Evolutionary conservation across 441 rosid genomes (phyloP).

Genomic region (Syzygium malaccense): DNA sequence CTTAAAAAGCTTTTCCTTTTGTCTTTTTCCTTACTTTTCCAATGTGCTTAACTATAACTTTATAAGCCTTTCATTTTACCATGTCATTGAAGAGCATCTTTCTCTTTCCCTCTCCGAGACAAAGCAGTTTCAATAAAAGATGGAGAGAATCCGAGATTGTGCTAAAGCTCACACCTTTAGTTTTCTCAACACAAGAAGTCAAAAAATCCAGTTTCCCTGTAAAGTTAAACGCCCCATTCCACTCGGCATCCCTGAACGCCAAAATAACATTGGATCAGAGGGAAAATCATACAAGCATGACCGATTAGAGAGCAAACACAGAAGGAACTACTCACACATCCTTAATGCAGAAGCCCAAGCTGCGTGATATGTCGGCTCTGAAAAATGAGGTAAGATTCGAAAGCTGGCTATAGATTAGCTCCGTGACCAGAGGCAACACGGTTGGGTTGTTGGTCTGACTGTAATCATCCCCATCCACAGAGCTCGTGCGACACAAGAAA

Average conservation of each 20-base stretch:
- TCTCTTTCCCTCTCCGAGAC: neutral
- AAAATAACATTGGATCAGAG: neutral
- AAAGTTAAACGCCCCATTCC: conserved; percentile 53
- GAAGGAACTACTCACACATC: conserved; percentile 41
- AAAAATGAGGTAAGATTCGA: conserved; percentile 42
- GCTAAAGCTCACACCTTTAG: conserved; percentile 31
- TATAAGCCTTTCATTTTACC: neutral
- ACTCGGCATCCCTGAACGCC: conserved; percentile 39
- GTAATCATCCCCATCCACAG: conserved; percentile 50
- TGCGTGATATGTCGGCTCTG: conserved; percentile 30
- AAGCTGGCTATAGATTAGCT: conserved; percentile 43
- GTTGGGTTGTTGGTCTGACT: conserved; percentile 46
- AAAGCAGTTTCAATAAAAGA: neutral
- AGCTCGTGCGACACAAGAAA: conserved; percentile 15
- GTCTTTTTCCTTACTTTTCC: neutral
- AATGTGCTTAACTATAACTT: neutral
- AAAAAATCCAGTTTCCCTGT: conserved; percentile 33
- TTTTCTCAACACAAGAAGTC: conserved; percentile 41
- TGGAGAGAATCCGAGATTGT: neutral
- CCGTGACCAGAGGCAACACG: conserved; percentile 38
- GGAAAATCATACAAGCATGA: neutral
- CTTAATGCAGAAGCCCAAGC: conserved; percentile 64
- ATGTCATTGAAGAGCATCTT: neutral
- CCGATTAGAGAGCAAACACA: neutral
- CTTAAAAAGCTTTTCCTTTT: neutral